phyloP scores from a whole-genome alignment of 2,329 filamentous ascomycete genomes.

The Talaromyces sp. region DNA sequence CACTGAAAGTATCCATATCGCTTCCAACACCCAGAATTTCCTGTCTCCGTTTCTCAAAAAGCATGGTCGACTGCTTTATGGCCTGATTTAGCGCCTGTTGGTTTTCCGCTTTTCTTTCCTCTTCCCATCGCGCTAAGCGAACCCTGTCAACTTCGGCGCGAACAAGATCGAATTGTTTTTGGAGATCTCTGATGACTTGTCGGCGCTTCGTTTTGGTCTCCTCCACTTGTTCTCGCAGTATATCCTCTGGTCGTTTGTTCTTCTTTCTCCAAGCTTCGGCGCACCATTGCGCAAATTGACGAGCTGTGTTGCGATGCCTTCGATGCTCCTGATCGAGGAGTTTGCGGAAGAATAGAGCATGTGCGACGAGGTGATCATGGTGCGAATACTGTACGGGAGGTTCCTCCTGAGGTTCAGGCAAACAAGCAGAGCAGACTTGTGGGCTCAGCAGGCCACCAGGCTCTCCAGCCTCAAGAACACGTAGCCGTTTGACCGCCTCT shows the following conservation, averaged over 20 bases:
- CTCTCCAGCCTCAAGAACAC: conserved; percentile 68
- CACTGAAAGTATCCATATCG: conserved; percentile 69
- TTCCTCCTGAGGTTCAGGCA: conserved; percentile 70
- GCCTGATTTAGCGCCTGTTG: conserved; percentile 55
- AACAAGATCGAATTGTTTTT: conserved; percentile 59
- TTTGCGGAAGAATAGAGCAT: conserved; percentile 74
- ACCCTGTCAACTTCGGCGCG: conserved; percentile 56
- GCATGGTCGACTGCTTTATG: conserved; percentile 50
- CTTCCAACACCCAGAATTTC: conserved; percentile 54
- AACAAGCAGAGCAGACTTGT: conserved; percentile 67
- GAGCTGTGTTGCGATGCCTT: conserved; percentile 72
- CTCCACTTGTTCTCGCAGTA: conserved; percentile 72
- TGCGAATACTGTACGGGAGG: conserved; percentile 80
- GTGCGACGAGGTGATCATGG: conserved; percentile 76
- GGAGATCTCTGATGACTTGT: conserved; percentile 63
- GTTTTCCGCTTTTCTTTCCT: conserved; percentile 48
- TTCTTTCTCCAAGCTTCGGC: conserved; percentile 42
- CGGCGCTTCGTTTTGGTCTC: conserved; percentile 67
- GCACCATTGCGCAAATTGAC: conserved; percentile 63
- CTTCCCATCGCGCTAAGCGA: conserved; percentile 57
- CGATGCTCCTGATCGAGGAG: conserved; percentile 76
- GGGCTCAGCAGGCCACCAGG: conserved; percentile 71
- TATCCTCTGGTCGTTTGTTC: conserved; percentile 60
- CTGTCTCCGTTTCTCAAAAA: conserved; percentile 46
- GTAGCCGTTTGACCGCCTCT: conserved; percentile 67